Evolutionary conservation across 805 yeast species (phyloP).

Genomic region (Yarrowia divulgata): DNA sequence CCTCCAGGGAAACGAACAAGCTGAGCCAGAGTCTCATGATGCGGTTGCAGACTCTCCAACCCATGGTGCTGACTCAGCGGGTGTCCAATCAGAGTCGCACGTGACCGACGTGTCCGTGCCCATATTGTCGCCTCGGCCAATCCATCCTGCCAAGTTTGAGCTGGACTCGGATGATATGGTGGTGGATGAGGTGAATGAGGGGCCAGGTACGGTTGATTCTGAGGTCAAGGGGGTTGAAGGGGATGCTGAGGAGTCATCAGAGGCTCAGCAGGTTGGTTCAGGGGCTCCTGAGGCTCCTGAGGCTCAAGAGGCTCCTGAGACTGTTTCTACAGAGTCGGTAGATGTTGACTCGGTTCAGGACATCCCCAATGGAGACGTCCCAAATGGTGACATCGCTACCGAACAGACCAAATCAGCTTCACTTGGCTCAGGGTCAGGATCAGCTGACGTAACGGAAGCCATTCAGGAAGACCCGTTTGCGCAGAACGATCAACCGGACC

Average conservation of each 20-base stretch:
- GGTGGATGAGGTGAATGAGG: neutral
- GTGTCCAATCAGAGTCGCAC: neutral
- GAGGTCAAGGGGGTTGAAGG: too few relatives aligned
- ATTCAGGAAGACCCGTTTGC: slow-evolving; percentile 3
- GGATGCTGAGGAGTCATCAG: too few relatives aligned
- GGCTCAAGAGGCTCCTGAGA: too few relatives aligned
- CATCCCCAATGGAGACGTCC: too few relatives aligned
- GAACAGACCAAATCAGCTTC: neutral
- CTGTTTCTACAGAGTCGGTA: too few relatives aligned
- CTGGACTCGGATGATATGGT: neutral
- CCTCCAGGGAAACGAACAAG: slow-evolving; percentile 6
- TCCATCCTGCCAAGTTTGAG: neutral
- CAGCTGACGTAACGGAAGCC: slow-evolving; percentile 2
- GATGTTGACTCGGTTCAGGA: too few relatives aligned
- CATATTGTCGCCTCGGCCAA: neutral
- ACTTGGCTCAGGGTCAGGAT: neutral
- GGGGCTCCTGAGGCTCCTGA: too few relatives aligned
- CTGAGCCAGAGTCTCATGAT: slow-evolving; percentile 12
- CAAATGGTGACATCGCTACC: too few relatives aligned
- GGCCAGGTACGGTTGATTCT: too few relatives aligned
- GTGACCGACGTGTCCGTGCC: neutral
- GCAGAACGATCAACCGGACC: neutral
- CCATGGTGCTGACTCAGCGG: slow-evolving; percentile 14
- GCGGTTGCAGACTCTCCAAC: slow-evolving; percentile 6
- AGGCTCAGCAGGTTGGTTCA: too few relatives aligned